Conservation (phyloP, 2,329 filamentous ascomycete genomes). For the Apiospora phragmitis region DNA sequence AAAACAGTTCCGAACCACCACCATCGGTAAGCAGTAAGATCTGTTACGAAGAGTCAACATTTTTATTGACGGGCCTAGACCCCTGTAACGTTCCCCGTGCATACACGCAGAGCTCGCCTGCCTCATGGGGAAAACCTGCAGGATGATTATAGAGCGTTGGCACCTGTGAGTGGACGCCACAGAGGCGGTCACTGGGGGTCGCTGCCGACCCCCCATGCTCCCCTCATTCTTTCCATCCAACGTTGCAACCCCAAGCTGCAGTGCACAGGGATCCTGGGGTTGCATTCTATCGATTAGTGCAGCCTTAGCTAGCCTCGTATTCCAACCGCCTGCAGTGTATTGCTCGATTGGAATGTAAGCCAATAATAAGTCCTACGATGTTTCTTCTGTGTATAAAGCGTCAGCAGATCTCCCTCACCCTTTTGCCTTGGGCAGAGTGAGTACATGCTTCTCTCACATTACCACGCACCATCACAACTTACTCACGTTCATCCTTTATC, state of each 20-base stretch:
- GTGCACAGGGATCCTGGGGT: not conserved
- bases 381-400: not conserved
- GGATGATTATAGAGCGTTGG: not conserved
- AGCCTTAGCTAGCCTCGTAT: not conserved
- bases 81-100: not conserved
- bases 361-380: not conserved
- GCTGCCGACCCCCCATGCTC: not conserved
- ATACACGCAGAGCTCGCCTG: not conserved
- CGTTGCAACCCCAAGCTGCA: not conserved
- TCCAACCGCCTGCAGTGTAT: not conserved
- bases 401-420: not conserved
- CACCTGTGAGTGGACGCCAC: not conserved
- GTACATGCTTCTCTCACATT: not conserved
- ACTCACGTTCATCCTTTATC: too few species aligned
- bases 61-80: not conserved
- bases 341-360: not conserved
- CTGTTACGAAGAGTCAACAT: not conserved
- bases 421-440: not conserved
- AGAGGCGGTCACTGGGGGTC: too few species aligned
- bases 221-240: not conserved
- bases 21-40: not conserved
- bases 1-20: not conserved
- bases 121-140: not conserved
- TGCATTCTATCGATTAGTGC: not conserved
- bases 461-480: too few species aligned